phyloP scores from a whole-genome alignment of 768 basidiomycete genomes.

The Arthromyces matolae region DNA sequence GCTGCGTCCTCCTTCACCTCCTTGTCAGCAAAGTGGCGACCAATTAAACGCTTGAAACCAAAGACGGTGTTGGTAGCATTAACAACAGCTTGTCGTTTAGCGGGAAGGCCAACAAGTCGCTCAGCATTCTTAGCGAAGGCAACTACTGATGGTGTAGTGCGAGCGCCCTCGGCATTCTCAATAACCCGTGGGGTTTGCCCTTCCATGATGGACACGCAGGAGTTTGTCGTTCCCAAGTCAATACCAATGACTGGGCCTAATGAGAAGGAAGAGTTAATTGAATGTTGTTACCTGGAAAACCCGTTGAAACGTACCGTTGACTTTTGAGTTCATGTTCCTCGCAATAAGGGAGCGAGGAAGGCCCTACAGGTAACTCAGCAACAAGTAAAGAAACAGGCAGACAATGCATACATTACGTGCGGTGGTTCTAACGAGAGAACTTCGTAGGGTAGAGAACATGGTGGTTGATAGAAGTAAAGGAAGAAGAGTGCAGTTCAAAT shows the following conservation, averaged over 20 bases:
- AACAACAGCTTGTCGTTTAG: conserved; percentile 96
- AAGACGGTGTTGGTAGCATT: conserved; percentile 93
- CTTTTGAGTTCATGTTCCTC: conserved; percentile 95
- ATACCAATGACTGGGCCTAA: conserved; percentile 91
- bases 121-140: conserved; percentile 99
- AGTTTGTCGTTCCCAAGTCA: conserved; percentile 93
- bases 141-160: conserved; percentile 97
- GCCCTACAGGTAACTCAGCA: conserved; percentile 36
- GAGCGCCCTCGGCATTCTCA: conserved; percentile 95
- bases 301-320: conserved; percentile 70
- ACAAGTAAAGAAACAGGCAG: not conserved
- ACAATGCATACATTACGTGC: conserved; percentile 54
- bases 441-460: conserved; percentile 70
- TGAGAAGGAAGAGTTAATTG: not conserved
- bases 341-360: conserved; percentile 72
- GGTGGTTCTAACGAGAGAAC: conserved; percentile 48
- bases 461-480: conserved; percentile 48
- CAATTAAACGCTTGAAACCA: conserved; percentile 92
- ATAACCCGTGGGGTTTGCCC: conserved; percentile 92
- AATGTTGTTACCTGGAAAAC: conserved; percentile 12
- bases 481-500: conserved; percentile 36
- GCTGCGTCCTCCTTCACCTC: conserved; percentile 90
- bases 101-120: conserved; percentile 92
- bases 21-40: conserved; percentile 87
- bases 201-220: conserved; percentile 93